phyloP scores from a whole-genome alignment of 495 filamentous ascomycete species.

The Lasiosphaeriaceae sp. region DNA sequence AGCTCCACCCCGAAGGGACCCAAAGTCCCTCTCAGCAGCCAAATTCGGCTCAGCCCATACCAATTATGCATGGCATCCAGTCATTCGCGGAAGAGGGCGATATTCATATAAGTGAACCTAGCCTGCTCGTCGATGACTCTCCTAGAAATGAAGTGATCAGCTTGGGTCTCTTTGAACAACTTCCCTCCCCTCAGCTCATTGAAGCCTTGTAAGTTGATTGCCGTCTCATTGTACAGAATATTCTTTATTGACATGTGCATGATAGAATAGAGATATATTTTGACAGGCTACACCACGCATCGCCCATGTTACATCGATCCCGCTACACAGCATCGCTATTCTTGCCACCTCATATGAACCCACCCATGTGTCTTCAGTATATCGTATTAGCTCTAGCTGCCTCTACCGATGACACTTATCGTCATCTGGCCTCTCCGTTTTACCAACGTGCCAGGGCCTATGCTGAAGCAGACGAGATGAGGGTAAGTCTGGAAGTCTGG shows the following conservation, averaged over 20 bases:
- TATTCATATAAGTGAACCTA: not conserved
- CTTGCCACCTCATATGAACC: constrained; percentile 3
- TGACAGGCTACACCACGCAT: not conserved
- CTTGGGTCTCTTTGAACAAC: constrained; percentile 6
- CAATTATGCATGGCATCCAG: not conserved
- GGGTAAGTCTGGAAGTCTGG: constrained; percentile 6
- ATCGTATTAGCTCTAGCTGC: constrained; percentile 4
- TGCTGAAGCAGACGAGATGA: constrained; percentile 11
- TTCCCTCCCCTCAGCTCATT: not conserved
- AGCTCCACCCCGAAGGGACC: not conserved
- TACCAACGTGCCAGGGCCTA: constrained; percentile 10
- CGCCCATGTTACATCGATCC: constrained; percentile 8
- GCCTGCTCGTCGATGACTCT: not conserved
- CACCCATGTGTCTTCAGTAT: constrained; percentile 9
- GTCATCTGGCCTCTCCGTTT: constrained; percentile 2
- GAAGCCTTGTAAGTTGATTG: constrained; percentile 2
- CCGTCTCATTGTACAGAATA: not conserved
- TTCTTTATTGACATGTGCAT: not conserved
- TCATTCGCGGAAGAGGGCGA: not conserved
- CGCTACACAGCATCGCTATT: constrained; percentile 3
- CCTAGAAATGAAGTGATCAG: not conserved
- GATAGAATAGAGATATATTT: constrained; percentile 5
- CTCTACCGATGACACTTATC: not conserved
- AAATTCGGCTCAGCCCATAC: not conserved
- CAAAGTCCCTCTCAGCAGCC: not conserved